Evolutionary conservation across 2,329 filamentous ascomycete genomes (phyloP).

Genomic region (Fusarium longipes): DNA sequence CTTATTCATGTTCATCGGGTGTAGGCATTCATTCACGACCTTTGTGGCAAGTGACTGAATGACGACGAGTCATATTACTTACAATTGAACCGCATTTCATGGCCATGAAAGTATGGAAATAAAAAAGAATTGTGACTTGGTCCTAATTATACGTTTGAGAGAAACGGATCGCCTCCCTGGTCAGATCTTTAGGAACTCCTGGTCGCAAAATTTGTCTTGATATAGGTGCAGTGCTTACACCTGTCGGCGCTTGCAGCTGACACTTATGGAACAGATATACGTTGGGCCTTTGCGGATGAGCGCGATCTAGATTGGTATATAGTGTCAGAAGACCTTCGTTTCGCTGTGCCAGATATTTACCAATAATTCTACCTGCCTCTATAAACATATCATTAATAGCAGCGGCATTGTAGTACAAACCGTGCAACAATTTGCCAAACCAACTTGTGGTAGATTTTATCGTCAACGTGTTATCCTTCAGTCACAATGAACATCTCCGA

Average conservation of each 20-base stretch:
- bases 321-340: not conserved
- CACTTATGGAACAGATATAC: not conserved
- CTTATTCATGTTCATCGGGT: not conserved
- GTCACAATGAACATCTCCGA: slow-evolving; percentile 41
- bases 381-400: not conserved
- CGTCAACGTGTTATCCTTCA: not conserved
- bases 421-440: not conserved
- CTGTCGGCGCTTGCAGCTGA: slow-evolving; percentile 12
- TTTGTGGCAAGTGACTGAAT: no score
- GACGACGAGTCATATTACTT: not conserved
- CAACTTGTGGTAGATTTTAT: not conserved
- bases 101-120: not conserved
- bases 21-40: not conserved
- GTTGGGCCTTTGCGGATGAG: not conserved
- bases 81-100: not conserved
- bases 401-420: not conserved
- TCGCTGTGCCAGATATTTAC: not conserved
- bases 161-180: no score
- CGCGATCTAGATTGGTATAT: not conserved
- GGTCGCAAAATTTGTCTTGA: not conserved
- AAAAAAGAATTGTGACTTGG: not conserved
- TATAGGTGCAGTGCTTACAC: slow-evolving; percentile 11
- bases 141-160: not conserved
- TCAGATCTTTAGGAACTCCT: not conserved
- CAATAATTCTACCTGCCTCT: not conserved